Evolutionary conservation across 2,329 filamentous ascomycete genomes (phyloP).

Genomic region (Claviceps spartinae): DNA sequence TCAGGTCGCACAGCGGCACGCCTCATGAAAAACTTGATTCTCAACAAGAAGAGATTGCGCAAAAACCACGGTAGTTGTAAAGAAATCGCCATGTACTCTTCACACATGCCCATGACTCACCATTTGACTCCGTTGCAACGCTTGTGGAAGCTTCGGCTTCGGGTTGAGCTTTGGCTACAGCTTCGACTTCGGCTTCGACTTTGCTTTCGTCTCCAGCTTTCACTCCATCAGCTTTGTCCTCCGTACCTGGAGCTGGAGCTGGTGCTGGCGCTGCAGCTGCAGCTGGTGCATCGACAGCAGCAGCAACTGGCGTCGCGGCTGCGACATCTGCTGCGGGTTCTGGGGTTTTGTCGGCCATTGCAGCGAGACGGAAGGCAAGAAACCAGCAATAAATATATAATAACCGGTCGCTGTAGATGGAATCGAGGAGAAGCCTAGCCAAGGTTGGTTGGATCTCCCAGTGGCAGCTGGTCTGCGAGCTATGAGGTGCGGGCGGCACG

Average conservation of each 20-base stretch:
- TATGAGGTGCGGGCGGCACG: neutral
- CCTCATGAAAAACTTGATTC: neutral
- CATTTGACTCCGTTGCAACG: slow-evolving; percentile 16
- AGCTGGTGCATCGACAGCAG: neutral
- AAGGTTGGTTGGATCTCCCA: neutral
- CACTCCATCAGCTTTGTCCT: slow-evolving; percentile 8
- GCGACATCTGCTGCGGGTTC: slow-evolving; percentile 23
- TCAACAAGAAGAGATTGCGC: neutral
- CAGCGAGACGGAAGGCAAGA: slow-evolving; percentile 6
- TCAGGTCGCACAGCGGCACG: neutral
- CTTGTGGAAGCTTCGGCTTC: slow-evolving; percentile 14
- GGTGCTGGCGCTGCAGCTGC: slow-evolving; percentile 2
- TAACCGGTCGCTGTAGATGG: neutral
- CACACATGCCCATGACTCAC: slow-evolving; percentile 15
- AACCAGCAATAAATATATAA: slow-evolving; percentile 5
- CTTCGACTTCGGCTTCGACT: slow-evolving; percentile 8
- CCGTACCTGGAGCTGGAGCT: slow-evolving; percentile 9
- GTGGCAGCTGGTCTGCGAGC: neutral
- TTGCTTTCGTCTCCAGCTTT: slow-evolving; percentile 12
- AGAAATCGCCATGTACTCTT: neutral
- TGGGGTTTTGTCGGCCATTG: slow-evolving; percentile 26
- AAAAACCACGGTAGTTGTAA: neutral
- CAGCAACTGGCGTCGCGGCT: slow-evolving; percentile 19
- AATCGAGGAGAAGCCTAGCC: neutral
- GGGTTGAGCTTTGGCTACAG: slow-evolving; percentile 8